Evolutionary conservation across 768 basidiomycete genomes (phyloP).

Genomic region (Lactarius pseudohatsudake): DNA sequence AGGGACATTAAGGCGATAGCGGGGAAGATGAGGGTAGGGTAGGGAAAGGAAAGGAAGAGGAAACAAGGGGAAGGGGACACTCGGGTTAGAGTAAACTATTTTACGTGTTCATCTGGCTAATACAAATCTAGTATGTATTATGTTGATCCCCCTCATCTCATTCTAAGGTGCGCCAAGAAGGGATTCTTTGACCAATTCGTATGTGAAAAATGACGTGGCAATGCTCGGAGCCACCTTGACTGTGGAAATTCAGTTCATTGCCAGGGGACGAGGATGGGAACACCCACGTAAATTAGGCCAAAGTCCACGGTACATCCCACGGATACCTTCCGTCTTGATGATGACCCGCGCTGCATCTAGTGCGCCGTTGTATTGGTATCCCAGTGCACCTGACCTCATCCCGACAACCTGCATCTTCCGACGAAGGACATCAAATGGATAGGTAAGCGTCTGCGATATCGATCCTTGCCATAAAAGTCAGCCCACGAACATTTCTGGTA

Average conservation of each 20-base stretch:
- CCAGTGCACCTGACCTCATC: conserved; percentile 53
- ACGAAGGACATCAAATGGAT: conserved; percentile 92
- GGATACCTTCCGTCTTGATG: conserved; percentile 68
- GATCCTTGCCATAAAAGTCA: conserved; percentile 51
- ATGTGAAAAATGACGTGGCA: conserved; percentile 82
- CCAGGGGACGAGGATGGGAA: not conserved
- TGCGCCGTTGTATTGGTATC: conserved; percentile 76
- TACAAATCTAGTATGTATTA: conserved; percentile 21
- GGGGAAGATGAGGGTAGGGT: not conserved
- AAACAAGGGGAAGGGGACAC: too few relatives aligned
- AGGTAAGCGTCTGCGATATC: conserved; percentile 91
- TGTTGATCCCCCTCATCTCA: conserved; percentile 19
- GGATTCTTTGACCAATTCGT: conserved; percentile 63
- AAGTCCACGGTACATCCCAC: conserved; percentile 78
- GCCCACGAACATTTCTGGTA: conserved; percentile 1
- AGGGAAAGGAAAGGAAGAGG: not conserved
- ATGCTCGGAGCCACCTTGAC: conserved; percentile 92
- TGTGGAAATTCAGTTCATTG: conserved; percentile 35
- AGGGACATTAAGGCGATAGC: conserved; percentile 6
- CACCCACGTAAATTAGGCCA: conserved; percentile 86
- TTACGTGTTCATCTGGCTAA: conserved; percentile 14
- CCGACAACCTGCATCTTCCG: conserved; percentile 96
- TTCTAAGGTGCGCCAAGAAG: conserved; percentile 40
- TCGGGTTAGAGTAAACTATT: not conserved
- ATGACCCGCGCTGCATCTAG: conserved; percentile 73